Evolutionary conservation across 371 early-diverging fungal species (phyloP), one percentile per base, ranked within the genome.

Genomic region (Circinella umbellata): DNA sequence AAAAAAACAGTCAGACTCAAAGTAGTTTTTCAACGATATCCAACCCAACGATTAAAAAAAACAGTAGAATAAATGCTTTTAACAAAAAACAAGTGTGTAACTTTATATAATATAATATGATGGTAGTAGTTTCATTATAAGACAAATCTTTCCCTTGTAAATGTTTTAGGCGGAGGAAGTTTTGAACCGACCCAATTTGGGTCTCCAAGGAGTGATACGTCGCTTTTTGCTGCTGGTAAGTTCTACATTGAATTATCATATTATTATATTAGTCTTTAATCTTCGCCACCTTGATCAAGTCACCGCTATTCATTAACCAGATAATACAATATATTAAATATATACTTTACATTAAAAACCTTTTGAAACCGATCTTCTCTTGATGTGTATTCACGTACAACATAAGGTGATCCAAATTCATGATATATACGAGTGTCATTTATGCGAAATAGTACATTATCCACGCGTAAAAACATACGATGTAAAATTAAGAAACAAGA

Each of bases 401-500:
- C 42, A 54, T 71, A 72, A 1, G 80, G 69, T 35, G 86, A 78
- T 5, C 90, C 94, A 80, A 96, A 97, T 57, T 87, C 88, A 78
- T 96, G 95, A 77, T 94, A 95, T 34, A 95, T 47, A 18, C 98
- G 85, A 0, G 97, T 96, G 66, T 98, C 98, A 65, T 89, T 89
- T 14, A 95, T 82, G 37, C 95, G 88, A 71, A 96, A 93, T 61
- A 95, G 74, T 3, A 98, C 98, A 69, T 92, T 90, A 77, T 98
- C 98, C n/a, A 98, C 95, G 18, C 98, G 89, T 63, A 98, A 70
- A 72, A 95, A 96, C 76, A 92, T 93, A 9, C 98, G 87, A 67
- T 89, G 87, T n/a, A 97, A 81, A 14, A 97, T 80, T 54, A 97
- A 85, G 76, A 97, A 95, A 59, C 96, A 93, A 5, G 90, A 86